Conservation (phyloP, 2,329 filamentous ascomycete species). For the Colletotrichum siamense region DNA sequence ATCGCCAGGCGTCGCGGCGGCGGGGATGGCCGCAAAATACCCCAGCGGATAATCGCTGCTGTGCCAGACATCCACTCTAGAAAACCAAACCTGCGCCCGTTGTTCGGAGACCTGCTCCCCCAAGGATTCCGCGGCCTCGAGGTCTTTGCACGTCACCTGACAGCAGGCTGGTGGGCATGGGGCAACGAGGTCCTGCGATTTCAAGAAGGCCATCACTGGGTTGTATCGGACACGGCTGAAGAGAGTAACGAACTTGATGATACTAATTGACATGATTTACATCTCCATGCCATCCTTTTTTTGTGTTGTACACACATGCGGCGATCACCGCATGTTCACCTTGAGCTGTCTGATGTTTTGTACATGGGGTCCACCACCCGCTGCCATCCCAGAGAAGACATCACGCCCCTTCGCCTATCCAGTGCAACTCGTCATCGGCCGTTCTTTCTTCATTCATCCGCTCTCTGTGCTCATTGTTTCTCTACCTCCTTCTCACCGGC, state of each 20-base stretch:
- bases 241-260: neutral
- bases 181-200: constrained; percentile 76
- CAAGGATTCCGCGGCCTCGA: constrained; percentile 67
- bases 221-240: neutral
- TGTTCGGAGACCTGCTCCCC: constrained; percentile 63
- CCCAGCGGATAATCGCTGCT: constrained; percentile 65
- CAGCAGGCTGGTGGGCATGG: constrained; percentile 80
- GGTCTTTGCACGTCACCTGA: constrained; percentile 77
- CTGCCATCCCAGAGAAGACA: neutral
- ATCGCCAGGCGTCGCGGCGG: constrained; percentile 57
- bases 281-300: constrained; percentile 25
- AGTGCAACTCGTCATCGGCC: constrained; percentile 24
- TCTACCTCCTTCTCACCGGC: neutral
- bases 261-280: constrained; percentile 15
- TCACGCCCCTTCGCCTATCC: neutral
- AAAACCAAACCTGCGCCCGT: constrained; percentile 72
- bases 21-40: constrained; percentile 26
- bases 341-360: constrained; percentile 1
- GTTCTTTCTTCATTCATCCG: constrained; percentile 25
- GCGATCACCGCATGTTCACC: neutral
- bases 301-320: constrained; percentile 25
- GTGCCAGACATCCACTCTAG: constrained; percentile 81
- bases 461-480: constrained; percentile 10
- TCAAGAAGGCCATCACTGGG: constrained; percentile 64
- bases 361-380: neutral